Percentiles rank a stretch among this genome's conserved stretches.
These are phyloP conservation scores for Gossypium thurberi DNA, from an alignment of 345 rosid species.

Conservation along the genomic window DNA sequence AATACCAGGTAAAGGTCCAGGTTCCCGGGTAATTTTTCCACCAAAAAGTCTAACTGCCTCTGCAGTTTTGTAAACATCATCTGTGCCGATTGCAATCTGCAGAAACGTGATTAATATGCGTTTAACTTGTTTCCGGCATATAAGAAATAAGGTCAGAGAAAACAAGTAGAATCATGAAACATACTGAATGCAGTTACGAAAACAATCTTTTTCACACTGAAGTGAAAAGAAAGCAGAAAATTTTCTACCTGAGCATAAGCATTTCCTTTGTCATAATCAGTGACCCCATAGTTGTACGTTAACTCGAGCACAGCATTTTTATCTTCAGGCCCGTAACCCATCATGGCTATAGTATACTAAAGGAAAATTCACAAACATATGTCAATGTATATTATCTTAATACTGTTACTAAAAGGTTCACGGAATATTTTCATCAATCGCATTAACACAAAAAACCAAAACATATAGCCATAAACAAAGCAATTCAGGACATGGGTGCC, in stretches of 20 bases:
- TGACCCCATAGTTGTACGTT: slow-evolving; percentile 65
- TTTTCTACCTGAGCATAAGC: slow-evolving; percentile 60
- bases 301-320: slow-evolving; percentile 60
- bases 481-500: background rate
- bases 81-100: slow-evolving; percentile 93
- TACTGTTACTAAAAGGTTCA: background rate
- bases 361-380: slow-evolving; percentile 1
- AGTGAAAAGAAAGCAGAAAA: slow-evolving; percentile 6
- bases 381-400: background rate
- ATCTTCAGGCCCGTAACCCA: slow-evolving; percentile 81
- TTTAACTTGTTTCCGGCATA: background rate
- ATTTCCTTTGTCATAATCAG: slow-evolving; percentile 67
- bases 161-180: background rate
- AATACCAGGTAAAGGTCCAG: slow-evolving; percentile 97
- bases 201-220: background rate
- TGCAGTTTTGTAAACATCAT: slow-evolving; percentile 95
- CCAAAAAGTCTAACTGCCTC: slow-evolving; percentile 78
- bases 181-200: background rate
- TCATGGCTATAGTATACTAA: slow-evolving; percentile 63
- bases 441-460: background rate
- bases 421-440: background rate
- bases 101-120: background rate
- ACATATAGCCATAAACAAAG: background rate
- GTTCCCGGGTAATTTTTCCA: slow-evolving; percentile 90
- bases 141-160: background rate